Base-by-base conservation (phyloP, 805 yeast genomes). In the Zygosaccharomyces kombuchaensis region DNA sequence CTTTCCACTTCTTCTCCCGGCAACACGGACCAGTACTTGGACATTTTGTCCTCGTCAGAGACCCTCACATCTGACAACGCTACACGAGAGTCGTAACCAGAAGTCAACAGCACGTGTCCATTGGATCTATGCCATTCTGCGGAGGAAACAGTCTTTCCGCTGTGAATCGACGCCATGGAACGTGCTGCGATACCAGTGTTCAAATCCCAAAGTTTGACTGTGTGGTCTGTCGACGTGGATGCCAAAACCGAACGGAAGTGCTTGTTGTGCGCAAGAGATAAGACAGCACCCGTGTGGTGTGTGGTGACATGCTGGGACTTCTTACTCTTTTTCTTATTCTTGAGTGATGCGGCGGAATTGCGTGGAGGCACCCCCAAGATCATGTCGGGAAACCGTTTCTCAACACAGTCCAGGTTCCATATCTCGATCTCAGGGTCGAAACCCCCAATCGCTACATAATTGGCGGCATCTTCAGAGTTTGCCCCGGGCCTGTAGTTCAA, bases 361-460 rank as follows among this genome's bases (percentile, higher is more conserved):
- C 71, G 69, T 36, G 73, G 74, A 9, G 81, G 80, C 61, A 86
- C 95, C 43, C 99, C 98, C 49, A 93, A 73, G 51, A 93, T 88
- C 55, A 85, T 76, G 62, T 90, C 96, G 10, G 99, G 99, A 76
- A 87, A 91, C 22, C 96, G 91, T 59, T 88, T 88, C 56, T 93
- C 98, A 29, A 91, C 73, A 52, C 84, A 81, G 65, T 93, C 99
- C 59, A 93, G 72, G 67, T 93, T 89, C 98, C 98, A 93, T 50
- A 93, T 77, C 69, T 93, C 99, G 66, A 93, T 91, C 62, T 86
- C 95, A 34, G 99, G 99, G 57, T 91, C 98, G 64, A 93, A 91
- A 2, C 98, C 87, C 62, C 98, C 98, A 53, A 93, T 74, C 10
- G 99, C 99, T 2, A 95, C 98, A 67, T 87, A 89, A 67, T 89